Evolutionary conservation across 108 stramenopile genomes (phyloP), one percentile per base, ranked within the genome.

Genomic region (Heterococcus sp.): DNA sequence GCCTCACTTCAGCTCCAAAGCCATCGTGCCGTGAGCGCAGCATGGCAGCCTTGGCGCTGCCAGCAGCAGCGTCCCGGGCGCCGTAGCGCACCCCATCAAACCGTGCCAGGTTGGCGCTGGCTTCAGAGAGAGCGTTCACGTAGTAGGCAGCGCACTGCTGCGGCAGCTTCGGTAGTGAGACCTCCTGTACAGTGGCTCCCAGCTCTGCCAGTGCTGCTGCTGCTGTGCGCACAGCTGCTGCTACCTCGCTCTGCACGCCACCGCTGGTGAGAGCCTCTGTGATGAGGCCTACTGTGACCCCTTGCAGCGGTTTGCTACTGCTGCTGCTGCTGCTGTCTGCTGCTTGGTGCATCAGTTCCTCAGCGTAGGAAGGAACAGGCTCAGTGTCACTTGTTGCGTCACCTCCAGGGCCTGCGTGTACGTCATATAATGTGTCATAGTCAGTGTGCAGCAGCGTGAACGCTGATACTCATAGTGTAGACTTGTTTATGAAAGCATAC

Each of bases 71-170:
- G 11, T 33, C 26, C 85, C 73, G 35, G 5, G n/a, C 27, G 0
- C 97, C 96, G 74, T 93, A 97, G 31, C 95, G 88, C 65, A 97
- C 90, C 11, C 96, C 96, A 90, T 97, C 96, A 85, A 96, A 99
- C 37, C 96, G 90, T 34, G 92, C 89, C 37, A 99, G 89, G 85
- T 99, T 99, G 4, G 95, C 94, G 58, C 92, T 92, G 11, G 98
- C 98, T 86, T 99, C 98, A 3, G 98, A 95, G 71, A 92, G 91
- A 33, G 95, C 95, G 37, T 96, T 68, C 11, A 97, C 94, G 80
- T 97, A 97, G 75, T 97, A 99, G 2, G 96, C 92, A 14, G 96
- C 88, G 73, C 94, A 86, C 3, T 93, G 89, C 46, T 76, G 75
- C 63, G 90, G 90, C 2, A 97, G 83, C 63, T 86, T 87, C 3